Base-by-base conservation (phyloP, 2,329 filamentous ascomycete species). In the Phyllosticta citrichinensis region DNA sequence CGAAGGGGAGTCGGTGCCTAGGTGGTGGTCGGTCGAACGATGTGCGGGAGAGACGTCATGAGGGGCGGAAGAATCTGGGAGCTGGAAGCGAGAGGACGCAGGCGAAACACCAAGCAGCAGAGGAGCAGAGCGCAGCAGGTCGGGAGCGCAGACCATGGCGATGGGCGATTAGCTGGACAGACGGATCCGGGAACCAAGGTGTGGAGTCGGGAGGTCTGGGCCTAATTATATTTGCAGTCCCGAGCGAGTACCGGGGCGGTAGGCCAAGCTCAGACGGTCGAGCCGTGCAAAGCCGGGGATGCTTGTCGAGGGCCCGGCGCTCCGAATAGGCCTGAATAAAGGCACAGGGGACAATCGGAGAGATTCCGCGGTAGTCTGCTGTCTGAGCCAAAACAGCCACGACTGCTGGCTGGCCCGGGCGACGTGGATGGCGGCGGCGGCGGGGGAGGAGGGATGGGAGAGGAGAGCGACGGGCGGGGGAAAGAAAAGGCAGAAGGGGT, bases 1-100 rank as follows among this genome's bases (percentile, higher is more conserved):
- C 62, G 68, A 65, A 55, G 67, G 65, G 6, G 54, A 56, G 22
- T 68, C 65, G 64, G 64, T 63, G 66, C 60, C 66, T 64, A 66
- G 66, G 27, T 33, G 52, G 55, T 47, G 54, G 20, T 61, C 59
- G 40, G 58, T 30, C n/a, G 52, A 50, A 35, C 27, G 27, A 40
- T 35, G 20, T 27, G 30, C 30, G 50, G 57, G 27, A 30, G 2
- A 40, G 33, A 40, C 17, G 58, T 56, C 33, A 53, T 30, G 58
- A 54, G 54, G 55, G 12, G 40, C 54, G 47, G 33, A 61, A 20
- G 58, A 52, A 19, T 61, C 58, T 9, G 58, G 40, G 27, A 56
- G 53, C 6, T 53, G 40, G 35, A 54, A 61, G 54, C 47, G 58
- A 22, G 58, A 56, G 12, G 58, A 30, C 9, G 35, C 24, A 24